Conservation (phyloP, 116 monocot genomes). For the Dioscorea cayenensis region DNA sequence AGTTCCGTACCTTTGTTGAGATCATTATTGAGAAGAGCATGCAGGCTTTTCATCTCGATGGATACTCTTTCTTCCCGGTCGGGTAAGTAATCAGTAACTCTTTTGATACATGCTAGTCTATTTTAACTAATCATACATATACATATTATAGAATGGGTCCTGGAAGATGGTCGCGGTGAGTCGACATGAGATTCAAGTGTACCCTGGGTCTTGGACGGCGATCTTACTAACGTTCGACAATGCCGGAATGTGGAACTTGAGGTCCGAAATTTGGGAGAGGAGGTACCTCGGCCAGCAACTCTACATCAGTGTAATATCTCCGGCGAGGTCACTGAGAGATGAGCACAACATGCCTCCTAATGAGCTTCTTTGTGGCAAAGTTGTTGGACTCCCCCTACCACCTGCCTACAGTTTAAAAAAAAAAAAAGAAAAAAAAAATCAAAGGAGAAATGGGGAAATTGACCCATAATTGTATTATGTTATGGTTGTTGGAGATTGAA, state of each 20-base stretch:
- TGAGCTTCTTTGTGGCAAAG: slow-evolving; percentile 37
- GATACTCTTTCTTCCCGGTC: slow-evolving; percentile 77
- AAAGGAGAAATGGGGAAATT: no score
- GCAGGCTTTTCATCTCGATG: slow-evolving; percentile 62
- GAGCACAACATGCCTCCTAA: slow-evolving; percentile 62
- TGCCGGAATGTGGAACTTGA: slow-evolving; percentile 77
- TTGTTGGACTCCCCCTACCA: slow-evolving; percentile 39
- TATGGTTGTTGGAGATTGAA: no score
- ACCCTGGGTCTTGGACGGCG: slow-evolving; percentile 74
- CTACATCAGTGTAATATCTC: slow-evolving; percentile 65
- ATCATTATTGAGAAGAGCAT: slow-evolving; percentile 56
- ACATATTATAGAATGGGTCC: slow-evolving; percentile 31
- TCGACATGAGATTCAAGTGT: slow-evolving; percentile 74
- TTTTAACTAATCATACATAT: neutral
- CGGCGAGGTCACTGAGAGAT: slow-evolving; percentile 62
- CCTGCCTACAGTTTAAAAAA: slow-evolving; percentile 35
- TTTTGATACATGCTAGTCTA: neutral
- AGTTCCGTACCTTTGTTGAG: slow-evolving; percentile 50
- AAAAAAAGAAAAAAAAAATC: no score
- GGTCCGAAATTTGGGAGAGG: slow-evolving; percentile 64
- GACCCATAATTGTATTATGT: no score
- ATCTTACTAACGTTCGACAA: slow-evolving; percentile 84
- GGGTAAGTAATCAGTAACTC: slow-evolving; percentile 8
- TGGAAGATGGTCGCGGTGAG: slow-evolving; percentile 65
- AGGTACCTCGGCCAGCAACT: slow-evolving; percentile 74